Conservation (phyloP, 768 basidiomycete genomes). For the Serpula lacrymans region DNA sequence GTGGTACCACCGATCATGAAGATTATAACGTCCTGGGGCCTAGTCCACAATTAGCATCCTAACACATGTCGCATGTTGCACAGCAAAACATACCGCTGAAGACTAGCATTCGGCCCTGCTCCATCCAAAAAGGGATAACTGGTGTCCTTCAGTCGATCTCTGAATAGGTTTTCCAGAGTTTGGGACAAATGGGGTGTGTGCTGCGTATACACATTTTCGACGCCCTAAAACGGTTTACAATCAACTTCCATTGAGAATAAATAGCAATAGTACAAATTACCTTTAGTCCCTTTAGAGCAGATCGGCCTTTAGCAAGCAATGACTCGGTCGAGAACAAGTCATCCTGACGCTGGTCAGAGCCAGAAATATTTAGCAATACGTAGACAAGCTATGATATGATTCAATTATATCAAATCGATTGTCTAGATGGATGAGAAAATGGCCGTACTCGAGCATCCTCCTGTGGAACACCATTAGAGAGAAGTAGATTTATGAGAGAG, state of each 20-base stretch:
- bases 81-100: constrained; percentile 57
- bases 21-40: constrained; percentile 93
- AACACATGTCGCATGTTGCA: background rate
- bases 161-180: constrained; percentile 86
- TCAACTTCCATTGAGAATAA: no score
- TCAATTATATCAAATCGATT: constrained; percentile 6
- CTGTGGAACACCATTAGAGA: constrained; percentile 70
- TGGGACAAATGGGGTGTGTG: constrained; percentile 92
- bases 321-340: constrained; percentile 96
- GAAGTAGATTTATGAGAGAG: constrained; percentile 66
- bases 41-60: constrained; percentile 25
- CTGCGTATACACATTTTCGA: constrained; percentile 98
- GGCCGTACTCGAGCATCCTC: constrained; percentile 74
- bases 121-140: constrained; percentile 89
- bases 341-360: constrained; percentile 94
- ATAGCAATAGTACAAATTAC: constrained; percentile 35
- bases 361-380: constrained; percentile 87
- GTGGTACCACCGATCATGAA: constrained; percentile 97
- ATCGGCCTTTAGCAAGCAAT: constrained; percentile 88
- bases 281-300: constrained; percentile 93
- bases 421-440: constrained; percentile 13
- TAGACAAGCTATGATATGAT: constrained; percentile 71
- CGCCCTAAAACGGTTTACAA: constrained; percentile 55
- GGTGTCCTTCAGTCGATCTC: constrained; percentile 79
- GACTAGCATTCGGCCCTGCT: constrained; percentile 58